Base-by-base conservation (phyloP, 75 land plant genomes). In the Pinus tabuliformis region DNA sequence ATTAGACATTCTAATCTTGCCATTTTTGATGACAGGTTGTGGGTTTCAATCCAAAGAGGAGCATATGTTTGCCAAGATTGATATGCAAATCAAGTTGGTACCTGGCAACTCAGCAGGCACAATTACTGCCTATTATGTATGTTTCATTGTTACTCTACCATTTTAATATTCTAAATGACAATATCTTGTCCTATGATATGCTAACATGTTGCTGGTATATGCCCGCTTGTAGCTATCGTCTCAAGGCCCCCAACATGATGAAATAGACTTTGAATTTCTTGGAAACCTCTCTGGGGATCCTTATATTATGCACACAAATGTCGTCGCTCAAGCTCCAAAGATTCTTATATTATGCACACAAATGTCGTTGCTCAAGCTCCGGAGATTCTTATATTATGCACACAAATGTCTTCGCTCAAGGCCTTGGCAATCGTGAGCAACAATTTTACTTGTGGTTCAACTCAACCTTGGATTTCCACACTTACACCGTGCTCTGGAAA, bases 381-480 rank as follows among this genome's bases (percentile, higher is more conserved):
- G 82, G 82, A 1, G 92, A 89, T 78, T 89, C 93, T 1, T 87
- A 84, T 85, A 91, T 89, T 61, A 62, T 91, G 8, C 93, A 91
- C 45, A 91, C 93, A 58, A 91, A 91, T 83, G 88, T 89, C 30
- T 89, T 89, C 81, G 81, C 92, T 16, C 85, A 86, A 59, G 93
- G 93, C 1, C 82, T 79, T 45, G 93, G 89, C 30, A 30, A 52
- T 74, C 80, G 87, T 81, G 93, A 91, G 57, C 89, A 91, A 66
- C 84, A 86, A 80, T 81, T 86, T 20, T 91, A 89, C 28, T 91
- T 89, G 73, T 91, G 93, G 93, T 91, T 89, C 80, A 91, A 91
- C 63, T 91, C 91, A 37, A 75, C 93, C 54, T 79, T 73, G 61
- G 87, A 57, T 20, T 91, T 39, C 83, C 91, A 91, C 79, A 24